phyloP scores from a whole-genome alignment of 345 rosid species.

The Heritiera fomes region DNA sequence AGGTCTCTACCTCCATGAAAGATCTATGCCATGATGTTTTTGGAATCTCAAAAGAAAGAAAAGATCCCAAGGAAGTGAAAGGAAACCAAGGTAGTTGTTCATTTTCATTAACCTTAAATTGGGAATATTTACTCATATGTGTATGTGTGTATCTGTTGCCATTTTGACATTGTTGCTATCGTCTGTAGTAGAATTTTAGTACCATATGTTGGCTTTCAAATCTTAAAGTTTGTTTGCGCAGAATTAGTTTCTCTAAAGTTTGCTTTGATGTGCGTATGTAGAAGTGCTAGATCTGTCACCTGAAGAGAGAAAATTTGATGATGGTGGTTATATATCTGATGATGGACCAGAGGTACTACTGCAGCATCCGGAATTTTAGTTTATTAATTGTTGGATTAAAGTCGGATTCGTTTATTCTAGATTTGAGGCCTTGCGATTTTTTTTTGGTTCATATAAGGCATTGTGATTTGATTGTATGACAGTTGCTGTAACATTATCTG shows the following conservation, averaged over 20 bases:
- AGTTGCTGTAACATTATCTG: neutral
- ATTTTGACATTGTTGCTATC: neutral
- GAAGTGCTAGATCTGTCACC: slow-evolving; percentile 66
- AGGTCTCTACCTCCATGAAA: slow-evolving; percentile 68
- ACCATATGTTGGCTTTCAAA: neutral
- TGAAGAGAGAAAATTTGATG: slow-evolving; percentile 66
- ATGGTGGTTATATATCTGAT: slow-evolving; percentile 72
- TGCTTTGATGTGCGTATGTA: slow-evolving; percentile 22
- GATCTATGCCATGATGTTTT: slow-evolving; percentile 67
- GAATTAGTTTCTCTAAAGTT: neutral
- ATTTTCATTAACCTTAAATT: neutral
- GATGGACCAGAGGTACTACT: slow-evolving; percentile 52
- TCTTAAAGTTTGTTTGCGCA: neutral
- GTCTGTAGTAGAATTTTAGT: neutral
- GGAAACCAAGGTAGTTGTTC: slow-evolving; percentile 45
- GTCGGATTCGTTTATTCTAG: neutral
- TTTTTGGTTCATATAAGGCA: too few species aligned
- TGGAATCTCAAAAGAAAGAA: slow-evolving; percentile 48
- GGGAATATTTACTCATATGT: neutral
- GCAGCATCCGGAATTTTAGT: slow-evolving; percentile 7
- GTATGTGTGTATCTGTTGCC: neutral
- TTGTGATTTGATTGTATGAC: slow-evolving; percentile 13
- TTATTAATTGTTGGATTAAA: neutral
- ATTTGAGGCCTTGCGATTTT: neutral
- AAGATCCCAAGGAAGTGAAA: slow-evolving; percentile 59